Evolutionary conservation across 805 yeast species (phyloP), one percentile per base, ranked within the genome.

Genomic region (Nakazawaea ishiwadae): DNA sequence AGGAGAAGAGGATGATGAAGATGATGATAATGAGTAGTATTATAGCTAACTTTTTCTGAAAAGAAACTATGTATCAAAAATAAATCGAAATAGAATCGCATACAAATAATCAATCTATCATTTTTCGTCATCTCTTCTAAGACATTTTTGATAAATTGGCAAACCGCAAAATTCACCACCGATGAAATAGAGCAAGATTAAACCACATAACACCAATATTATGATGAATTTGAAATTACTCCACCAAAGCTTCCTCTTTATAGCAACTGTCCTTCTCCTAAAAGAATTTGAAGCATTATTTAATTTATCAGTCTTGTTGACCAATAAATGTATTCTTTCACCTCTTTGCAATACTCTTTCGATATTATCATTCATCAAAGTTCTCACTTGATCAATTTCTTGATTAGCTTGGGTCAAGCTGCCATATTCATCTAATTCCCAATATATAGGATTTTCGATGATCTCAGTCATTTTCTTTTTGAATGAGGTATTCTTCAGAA

Each of bases 261-360:
- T 71, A 39, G 71, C 67, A 18, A 72, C 75, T 1, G 95, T 82
- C 45, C 78, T 72, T 48, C 81, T 77, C 49, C 86, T 79, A 57
- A 87, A 87, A 20, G 81, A 72, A 61, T 68, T 73, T 7, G 93
- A 77, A 27, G 77, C 75, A 30, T 75, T 70, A 49, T 80, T 84
- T 58, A 87, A 70, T 40, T 79, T 69, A 47, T 84, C 82, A 1
- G 96, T 88, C 58, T 87, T 87, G 58, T 81, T 85, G 23, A 87
- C 91, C 48, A 87, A 67, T 30, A 74, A 60, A 49, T 77, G 75
- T 44, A 87, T 77, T 39, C 84, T 73, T 52, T 87, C 96, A 16
- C 95, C 95, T 39, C 96, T 73, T 49, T 77, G 79, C 50, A 87
- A 64, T 19, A 88, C 71, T 54, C 77, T 71, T 51, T 80, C 87